Conservation (phyloP, 1,139 yeast species). For the Blastobotrys capitulatus region DNA sequence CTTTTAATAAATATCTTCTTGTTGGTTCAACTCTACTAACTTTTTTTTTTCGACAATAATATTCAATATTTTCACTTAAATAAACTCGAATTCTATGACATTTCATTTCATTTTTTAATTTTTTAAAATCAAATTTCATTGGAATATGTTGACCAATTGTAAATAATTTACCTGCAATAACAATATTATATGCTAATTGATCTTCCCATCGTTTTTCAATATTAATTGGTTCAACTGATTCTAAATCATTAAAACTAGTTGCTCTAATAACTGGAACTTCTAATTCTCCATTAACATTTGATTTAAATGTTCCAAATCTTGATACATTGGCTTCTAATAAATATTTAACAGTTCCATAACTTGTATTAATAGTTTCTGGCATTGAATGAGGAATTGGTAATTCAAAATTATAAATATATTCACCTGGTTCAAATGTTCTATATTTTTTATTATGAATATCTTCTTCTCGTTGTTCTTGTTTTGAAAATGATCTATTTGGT, state of each 20-base stretch:
- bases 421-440: constrained; percentile 66
- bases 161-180: constrained; percentile 80
- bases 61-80: constrained; percentile 83
- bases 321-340: constrained; percentile 61
- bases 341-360: constrained; percentile 77
- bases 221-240: constrained; percentile 89
- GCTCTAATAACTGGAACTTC: constrained; percentile 69
- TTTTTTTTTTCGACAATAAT: constrained; percentile 75
- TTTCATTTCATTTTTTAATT: constrained; percentile 72
- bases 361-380: constrained; percentile 75
- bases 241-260: constrained; percentile 71
- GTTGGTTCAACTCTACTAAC: constrained; percentile 92
- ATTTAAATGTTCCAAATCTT: constrained; percentile 79
- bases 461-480: constrained; percentile 29
- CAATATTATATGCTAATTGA: constrained; percentile 80
- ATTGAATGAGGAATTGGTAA: constrained; percentile 75
- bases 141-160: constrained; percentile 81
- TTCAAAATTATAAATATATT: constrained; percentile 86
- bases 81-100: constrained; percentile 82
- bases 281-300: constrained; percentile 58
- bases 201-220: constrained; percentile 93
- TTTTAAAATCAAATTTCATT: constrained; percentile 74
- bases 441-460: constrained; percentile 31
- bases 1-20: constrained; percentile 70
- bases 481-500: constrained; percentile 23